Conservation (phyloP, 371 early-diverging fungal genomes). For the Polyrhizophydium stewartii region DNA sequence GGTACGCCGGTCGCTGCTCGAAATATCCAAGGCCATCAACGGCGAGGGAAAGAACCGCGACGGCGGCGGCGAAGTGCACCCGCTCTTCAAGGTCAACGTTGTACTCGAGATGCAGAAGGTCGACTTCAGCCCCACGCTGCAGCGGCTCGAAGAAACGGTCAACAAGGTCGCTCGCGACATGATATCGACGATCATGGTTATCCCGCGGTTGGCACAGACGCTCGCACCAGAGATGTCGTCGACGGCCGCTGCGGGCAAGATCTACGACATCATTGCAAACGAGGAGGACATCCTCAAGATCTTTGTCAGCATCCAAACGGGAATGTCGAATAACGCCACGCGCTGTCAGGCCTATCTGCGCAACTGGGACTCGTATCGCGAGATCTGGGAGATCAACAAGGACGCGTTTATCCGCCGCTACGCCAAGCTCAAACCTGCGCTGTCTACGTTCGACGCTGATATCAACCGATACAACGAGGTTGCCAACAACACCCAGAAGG, state of each 20-base stretch:
- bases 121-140: slow-evolving; percentile 47
- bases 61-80: slow-evolving; percentile 43
- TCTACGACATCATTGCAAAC: slow-evolving; percentile 44
- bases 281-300: slow-evolving; percentile 55
- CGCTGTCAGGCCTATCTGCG: slow-evolving; percentile 50
- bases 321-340: slow-evolving; percentile 47
- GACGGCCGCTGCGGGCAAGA: slow-evolving; percentile 9
- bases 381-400: slow-evolving; percentile 64
- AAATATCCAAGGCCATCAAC: slow-evolving; percentile 50
- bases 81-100: slow-evolving; percentile 56
- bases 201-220: slow-evolving; percentile 32
- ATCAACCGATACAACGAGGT: slow-evolving; percentile 60
- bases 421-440: slow-evolving; percentile 55
- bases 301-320: slow-evolving; percentile 45
- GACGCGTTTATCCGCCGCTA: slow-evolving; percentile 60
- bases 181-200: slow-evolving; percentile 38
- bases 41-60: slow-evolving; percentile 52
- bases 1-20: slow-evolving; percentile 48
- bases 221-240: slow-evolving; percentile 12
- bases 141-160: slow-evolving; percentile 44
- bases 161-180: slow-evolving; percentile 46
- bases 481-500: slow-evolving; percentile 58
- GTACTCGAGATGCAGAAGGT: slow-evolving; percentile 49
- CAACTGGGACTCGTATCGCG: slow-evolving; percentile 57
- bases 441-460: slow-evolving; percentile 59